phyloP scores from a whole-genome alignment of 208 protist species.

The Spironucleus salmonicida region DNA sequence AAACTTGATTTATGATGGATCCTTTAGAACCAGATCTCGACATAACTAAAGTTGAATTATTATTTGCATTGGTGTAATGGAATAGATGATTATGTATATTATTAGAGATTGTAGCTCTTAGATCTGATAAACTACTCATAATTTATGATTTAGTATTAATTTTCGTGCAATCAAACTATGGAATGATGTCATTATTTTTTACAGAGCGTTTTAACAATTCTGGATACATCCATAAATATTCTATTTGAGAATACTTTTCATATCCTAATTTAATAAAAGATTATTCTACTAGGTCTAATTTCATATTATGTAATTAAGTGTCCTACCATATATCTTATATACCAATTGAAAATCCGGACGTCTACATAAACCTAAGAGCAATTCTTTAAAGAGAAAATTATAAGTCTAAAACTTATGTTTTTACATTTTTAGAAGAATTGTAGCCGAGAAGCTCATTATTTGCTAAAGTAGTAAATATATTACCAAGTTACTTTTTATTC shows the following conservation, averaged over 20 bases:
- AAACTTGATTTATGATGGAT: not conserved
- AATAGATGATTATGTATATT: not conserved
- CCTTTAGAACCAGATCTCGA: not conserved
- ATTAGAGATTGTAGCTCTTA: not conserved
- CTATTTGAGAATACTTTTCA: not conserved
- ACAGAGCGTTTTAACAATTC: not conserved
- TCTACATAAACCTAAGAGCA: not conserved
- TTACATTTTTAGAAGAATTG: not conserved
- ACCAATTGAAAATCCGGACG: not conserved
- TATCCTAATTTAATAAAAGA: not conserved
- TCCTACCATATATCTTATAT: not conserved
- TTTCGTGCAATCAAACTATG: no score
- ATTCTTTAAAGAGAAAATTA: not conserved
- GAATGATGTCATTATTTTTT: not conserved
- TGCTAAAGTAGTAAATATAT: not conserved
- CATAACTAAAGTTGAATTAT: not conserved
- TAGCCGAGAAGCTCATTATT: not conserved
- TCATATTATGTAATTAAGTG: not conserved
- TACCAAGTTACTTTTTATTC: not conserved
- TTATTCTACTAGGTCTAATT: not conserved
- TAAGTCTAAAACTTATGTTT: not conserved
- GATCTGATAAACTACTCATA: not conserved
- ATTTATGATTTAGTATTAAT: no score
- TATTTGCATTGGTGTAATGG: not conserved
- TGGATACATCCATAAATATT: not conserved